Base-by-base conservation (phyloP, 768 basidiomycete species). In the Leccinum aurantiacum region DNA sequence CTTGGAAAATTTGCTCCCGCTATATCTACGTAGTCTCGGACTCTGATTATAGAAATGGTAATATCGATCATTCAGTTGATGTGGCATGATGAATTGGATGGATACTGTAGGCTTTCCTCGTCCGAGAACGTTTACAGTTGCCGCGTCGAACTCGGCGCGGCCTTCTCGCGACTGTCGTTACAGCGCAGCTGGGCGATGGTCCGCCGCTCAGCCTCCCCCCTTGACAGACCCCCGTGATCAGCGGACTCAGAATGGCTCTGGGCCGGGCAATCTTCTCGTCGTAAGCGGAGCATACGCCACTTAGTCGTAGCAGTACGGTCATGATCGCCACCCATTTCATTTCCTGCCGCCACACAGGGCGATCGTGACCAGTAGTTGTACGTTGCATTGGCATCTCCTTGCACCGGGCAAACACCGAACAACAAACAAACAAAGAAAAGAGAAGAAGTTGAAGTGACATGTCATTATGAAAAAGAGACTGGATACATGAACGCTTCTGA, bases 291-390 rank as follows among this genome's bases (percentile, higher is more conserved):
- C 44, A 46, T 46, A 19, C 44, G 44, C 44, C 44, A 46, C 44
- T 46, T 19, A 46, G 44, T 46, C 1, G 19, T 13, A 19, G 44
- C 11, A n/a, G 33, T 41, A 24, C 51, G 54, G 57, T 65, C 65
- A 66, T 66, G 65, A 66, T 66, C 65, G 65, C 51, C 64, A 65
- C 60, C 47, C 29, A 49, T 60, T 56, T 65, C 63, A 65, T 65
- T 65, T 65, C 24, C 52, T 49, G 2, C 10, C 33, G 59, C 59
- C 60, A 61, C 51, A 35, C 59, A 47, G 38, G 55, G 41, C 47
- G 62, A 62, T 62, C 59, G 59, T 25, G 46, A 46, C 41, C n/a
- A 41, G 38, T 41, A 17, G 38, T 41, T 14, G 17, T 17, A 17
- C 38, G 38, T 41, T 41, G 38, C n/a, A 41, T 41, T 41, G n/a